Base-by-base conservation (phyloP, 768 basidiomycete species). In the Phaeotremella fagi region DNA sequence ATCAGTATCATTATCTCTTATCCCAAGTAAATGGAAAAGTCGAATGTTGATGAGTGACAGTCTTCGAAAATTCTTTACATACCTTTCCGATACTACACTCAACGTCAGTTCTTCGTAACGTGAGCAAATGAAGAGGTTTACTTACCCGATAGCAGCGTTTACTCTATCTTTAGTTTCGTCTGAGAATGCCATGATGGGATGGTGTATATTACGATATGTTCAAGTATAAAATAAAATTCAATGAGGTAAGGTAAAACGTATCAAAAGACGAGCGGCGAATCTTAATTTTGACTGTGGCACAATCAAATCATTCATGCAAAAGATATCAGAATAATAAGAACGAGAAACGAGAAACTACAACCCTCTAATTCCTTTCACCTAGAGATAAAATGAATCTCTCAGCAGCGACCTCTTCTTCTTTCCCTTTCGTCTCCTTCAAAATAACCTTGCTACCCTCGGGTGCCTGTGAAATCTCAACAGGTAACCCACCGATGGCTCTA, bases 401-500 rank as follows among this genome's bases (percentile, higher is more conserved):
- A 23, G 52, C 59, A 16, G 51, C 46, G 9, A 47, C 56, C 22
- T 54, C 16, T 27, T 61, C 57, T 48, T 68, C 69, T 12, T 46
- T 55, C 15, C 60, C 69, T 58, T 64, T 65, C 1, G 47, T 41
- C 76, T 94, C 90, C 75, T 88, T 85, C 48, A 86, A 81, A 59
- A 94, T 75, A 42, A 85, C 67, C 61, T 78, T 72, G 33, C 73
- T 75, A 20, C 77, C 80, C 23, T 78, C 73, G 59, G 76, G 78
- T 57, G 80, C 79, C 60, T 81, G 77, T 59, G 78, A 79, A 33
- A 80, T 78, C 61, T 86, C 82, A 2, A 74, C 71, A 2, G 89
- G 90, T 11, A 83, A 78, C 55, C 82, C 82, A 43, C 90, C 81
- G 24, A 90, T 82, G 28, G 87, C 86, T 75, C 82, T 85, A 59